Conservation (phyloP, 176 grass and related monocot species). For the Bromus sterilis region DNA sequence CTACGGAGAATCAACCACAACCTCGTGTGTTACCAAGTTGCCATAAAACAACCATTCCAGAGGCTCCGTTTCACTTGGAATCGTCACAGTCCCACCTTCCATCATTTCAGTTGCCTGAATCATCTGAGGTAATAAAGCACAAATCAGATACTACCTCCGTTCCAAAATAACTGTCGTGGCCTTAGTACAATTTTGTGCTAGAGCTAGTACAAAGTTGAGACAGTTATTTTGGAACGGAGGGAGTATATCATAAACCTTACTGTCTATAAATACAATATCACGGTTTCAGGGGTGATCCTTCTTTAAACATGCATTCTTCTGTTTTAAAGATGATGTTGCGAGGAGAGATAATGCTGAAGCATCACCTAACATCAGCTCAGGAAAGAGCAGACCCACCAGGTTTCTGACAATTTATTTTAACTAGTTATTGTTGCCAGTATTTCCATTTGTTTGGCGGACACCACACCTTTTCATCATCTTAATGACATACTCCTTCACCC, state of each 20-base stretch:
- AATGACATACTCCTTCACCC: neutral
- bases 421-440: neutral
- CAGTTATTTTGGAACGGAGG: too few relatives aligned
- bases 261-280: neutral
- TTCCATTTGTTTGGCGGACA: neutral
- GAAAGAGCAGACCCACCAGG: slow-evolving; percentile 40
- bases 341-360: slow-evolving; percentile 40
- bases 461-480: neutral
- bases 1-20: slow-evolving; percentile 36
- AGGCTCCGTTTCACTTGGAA: slow-evolving; percentile 35
- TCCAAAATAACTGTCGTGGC: too few relatives aligned
- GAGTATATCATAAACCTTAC: too few relatives aligned
- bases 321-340: slow-evolving; percentile 56
- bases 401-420: slow-evolving; percentile 18
- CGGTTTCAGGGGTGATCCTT: neutral
- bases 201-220: too few relatives aligned
- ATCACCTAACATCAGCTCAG: slow-evolving; percentile 45
- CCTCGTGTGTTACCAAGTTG: slow-evolving; percentile 32
- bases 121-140: slow-evolving; percentile 46
- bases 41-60: slow-evolving; percentile 35
- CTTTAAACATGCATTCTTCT: neutral
- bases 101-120: slow-evolving; percentile 63
- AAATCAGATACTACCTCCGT: too few relatives aligned
- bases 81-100: slow-evolving; percentile 41
- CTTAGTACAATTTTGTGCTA: too few relatives aligned